phyloP scores from a whole-genome alignment of 1,139 yeast species.

The Candida smagusa region DNA sequence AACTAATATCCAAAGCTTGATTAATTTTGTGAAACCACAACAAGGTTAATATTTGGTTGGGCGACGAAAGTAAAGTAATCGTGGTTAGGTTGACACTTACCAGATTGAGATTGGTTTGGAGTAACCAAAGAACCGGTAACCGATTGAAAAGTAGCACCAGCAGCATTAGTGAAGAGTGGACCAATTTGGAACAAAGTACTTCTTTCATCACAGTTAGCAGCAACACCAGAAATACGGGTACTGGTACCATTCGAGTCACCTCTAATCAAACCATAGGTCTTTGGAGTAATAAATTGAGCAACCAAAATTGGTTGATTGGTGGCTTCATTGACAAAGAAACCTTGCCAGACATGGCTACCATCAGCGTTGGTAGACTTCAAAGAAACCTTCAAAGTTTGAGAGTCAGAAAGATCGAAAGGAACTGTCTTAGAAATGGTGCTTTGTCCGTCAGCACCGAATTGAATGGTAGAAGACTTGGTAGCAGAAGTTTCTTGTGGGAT shows the following conservation, averaged over 20 bases:
- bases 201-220: neutral
- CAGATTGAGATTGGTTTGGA: neutral
- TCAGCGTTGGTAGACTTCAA: neutral
- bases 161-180: neutral
- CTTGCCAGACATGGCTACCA: constrained; percentile 1
- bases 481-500: neutral
- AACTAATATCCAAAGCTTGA: no score
- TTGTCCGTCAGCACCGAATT: neutral
- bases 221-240: neutral
- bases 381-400: neutral
- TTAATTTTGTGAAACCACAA: neutral
- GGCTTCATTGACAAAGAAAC: neutral
- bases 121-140: neutral
- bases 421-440: neutral
- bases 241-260: neutral
- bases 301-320: neutral
- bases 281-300: neutral
- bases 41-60: neutral
- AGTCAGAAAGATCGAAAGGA: neutral
- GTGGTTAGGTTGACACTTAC: neutral
- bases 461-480: neutral
- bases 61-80: neutral
- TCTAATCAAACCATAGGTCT: neutral
- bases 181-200: neutral
- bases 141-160: neutral